Evolutionary conservation across 31 red algal species (phyloP).

Genomic region (Endocladia muricata): DNA sequence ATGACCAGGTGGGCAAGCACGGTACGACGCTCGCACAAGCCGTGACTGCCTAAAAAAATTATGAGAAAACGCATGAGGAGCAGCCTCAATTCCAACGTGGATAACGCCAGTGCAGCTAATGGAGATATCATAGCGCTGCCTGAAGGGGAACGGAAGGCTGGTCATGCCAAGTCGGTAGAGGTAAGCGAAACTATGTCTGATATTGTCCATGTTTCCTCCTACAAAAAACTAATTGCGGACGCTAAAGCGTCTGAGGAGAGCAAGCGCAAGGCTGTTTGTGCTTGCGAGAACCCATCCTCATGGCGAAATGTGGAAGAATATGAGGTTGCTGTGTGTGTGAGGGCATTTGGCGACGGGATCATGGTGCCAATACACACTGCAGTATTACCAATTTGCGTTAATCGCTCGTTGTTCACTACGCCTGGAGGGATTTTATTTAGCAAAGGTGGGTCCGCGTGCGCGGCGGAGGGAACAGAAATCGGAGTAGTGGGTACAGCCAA

Average conservation of each 20-base stretch:
- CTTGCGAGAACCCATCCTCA: not conserved
- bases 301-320: not conserved
- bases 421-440: not conserved
- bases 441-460: not conserved
- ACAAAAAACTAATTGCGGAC: not conserved
- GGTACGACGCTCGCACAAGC: too few species aligned
- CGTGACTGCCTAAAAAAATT: too few species aligned
- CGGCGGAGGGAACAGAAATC: not conserved
- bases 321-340: not conserved
- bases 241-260: not conserved
- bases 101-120: too few species aligned
- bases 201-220: too few species aligned
- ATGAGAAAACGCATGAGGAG: too few species aligned
- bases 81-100: too few species aligned
- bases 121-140: too few species aligned
- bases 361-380: not conserved
- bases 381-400: not conserved
- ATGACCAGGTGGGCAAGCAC: too few species aligned
- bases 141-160: too few species aligned
- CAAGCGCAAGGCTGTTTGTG: not conserved
- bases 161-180: too few species aligned
- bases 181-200: too few species aligned
- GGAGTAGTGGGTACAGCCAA: not conserved
- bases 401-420: not conserved
- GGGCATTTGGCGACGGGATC: not conserved